Percentiles rank a stretch among this genome's conserved stretches.
phyloP scores from a whole-genome alignment of 371 early-diverging fungal species.

The Chytridiales sp. region DNA sequence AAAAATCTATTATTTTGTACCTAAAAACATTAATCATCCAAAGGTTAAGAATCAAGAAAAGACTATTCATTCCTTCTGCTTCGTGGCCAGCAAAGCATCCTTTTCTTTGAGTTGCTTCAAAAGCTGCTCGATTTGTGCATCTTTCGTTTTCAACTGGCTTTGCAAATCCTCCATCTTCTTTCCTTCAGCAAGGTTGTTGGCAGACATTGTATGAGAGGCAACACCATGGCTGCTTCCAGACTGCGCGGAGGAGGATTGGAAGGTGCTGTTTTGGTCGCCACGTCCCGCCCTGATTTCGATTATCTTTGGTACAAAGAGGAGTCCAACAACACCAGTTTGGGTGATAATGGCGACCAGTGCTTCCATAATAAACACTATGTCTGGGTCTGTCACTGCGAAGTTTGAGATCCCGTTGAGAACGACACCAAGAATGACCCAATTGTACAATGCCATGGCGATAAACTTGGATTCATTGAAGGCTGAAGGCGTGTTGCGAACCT shows the following conservation, averaged over 20 bases:
- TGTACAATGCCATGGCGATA: conserved; percentile 18
- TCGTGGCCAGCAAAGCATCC: too few species aligned
- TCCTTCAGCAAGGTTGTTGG: too few species aligned
- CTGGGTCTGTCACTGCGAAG: conserved; percentile 5
- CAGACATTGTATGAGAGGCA: too few species aligned
- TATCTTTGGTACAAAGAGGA: conserved; percentile 7
- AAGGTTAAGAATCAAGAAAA: too few species aligned
- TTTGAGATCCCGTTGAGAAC: conserved; percentile 7
- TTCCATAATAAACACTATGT: conserved; percentile 19
- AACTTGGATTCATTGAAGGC: conserved; percentile 25
- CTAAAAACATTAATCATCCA: too few species aligned
- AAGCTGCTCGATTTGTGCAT: too few species aligned
- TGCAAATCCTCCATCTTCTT: too few species aligned
- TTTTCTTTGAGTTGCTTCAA: too few species aligned
- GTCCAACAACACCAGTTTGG: conserved; percentile 9
- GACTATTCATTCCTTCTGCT: too few species aligned
- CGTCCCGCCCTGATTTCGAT: neutral
- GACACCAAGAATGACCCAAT: conserved; percentile 23
- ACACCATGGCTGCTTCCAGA: too few species aligned
- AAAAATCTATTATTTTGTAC: too few species aligned
- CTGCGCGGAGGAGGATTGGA: neutral
- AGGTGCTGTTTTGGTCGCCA: neutral
- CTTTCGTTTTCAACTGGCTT: too few species aligned
- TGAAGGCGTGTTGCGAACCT: conserved; percentile 12
- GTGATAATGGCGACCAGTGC: conserved; percentile 17